Base-by-base conservation (phyloP, 106 monocot species). In the Vanilla planifolia region DNA sequence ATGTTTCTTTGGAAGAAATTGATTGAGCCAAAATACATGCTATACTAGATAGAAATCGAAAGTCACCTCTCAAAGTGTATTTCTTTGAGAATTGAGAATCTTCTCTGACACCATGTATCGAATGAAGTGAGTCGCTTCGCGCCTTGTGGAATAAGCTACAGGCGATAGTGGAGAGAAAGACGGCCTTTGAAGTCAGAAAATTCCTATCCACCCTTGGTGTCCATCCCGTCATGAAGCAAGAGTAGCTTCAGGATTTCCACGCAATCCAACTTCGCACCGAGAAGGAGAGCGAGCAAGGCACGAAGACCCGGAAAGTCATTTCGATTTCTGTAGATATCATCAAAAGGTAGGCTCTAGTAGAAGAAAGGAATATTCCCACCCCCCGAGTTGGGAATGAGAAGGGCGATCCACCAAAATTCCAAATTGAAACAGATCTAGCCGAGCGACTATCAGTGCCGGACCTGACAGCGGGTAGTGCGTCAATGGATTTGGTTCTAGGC, bases 131-230 rank as follows among this genome's bases (percentile, higher is more conserved):
- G n/a, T n/a, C n/a, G n/a, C n/a, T n/a, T n/a, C n/a, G n/a, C n/a
- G n/a, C n/a, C n/a, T n/a, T n/a, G n/a, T n/a, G n/a, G n/a, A n/a
- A n/a, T n/a, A n/a, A n/a, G n/a, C n/a, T n/a, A n/a, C n/a, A n/a
- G n/a, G n/a, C n/a, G n/a, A n/a, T n/a, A n/a, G n/a, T n/a, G n/a
- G n/a, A n/a, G n/a, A n/a, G n/a, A n/a, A n/a, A n/a, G 8, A 4
- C 8, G 10, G 10, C 16, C 16, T 8, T 42, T 42, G 3, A 8
- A 42, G 42, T 42, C 3, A 42, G 42, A 42, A 42, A 42, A 42
- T 42, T 42, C 42, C 42, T 42, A 42, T 42, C 42, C 43, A 43
- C 43, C 43, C 43, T 43, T 42, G 42, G 42, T 42, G 42, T 42
- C 42, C 42, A 42, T 43, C 43, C 43, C 8, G 43, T 43, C 43